Evolutionary conservation across 257 asterid species (phyloP), one percentile per base, ranked within the genome.

Genomic region (Solanum arcanum): DNA sequence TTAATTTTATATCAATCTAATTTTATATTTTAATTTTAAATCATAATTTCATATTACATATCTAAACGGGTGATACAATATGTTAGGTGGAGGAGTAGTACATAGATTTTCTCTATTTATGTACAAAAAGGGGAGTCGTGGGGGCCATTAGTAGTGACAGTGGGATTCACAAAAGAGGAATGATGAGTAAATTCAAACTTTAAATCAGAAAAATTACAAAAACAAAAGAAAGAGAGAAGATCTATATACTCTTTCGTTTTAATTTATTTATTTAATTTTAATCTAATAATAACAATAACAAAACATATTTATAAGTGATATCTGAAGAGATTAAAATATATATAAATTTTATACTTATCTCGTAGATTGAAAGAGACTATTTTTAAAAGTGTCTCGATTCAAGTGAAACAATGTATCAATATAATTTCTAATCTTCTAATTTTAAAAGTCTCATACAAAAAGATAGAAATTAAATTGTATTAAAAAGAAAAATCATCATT

Each of bases 111-210:
- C 76, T 31, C 42, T 73, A 35, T 35, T 72, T 33, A 20, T 33
- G 15, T 77, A 5, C 10, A 16, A 80, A 80, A 80, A 80, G 41
- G 37, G 1, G 5, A 10, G 68, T 16, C 13, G 7, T 80, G 41
- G 68, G 84, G 15, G 42, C 68, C 69, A 46, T 47, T 15, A 47
- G 12, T 59, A 37, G 78, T 41, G 88, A 83, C 72, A 35, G 33
- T 78, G 69, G 25, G 84, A 86, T 60, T 88, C 91, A 87, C 86
- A 87, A 72, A 84, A 73, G 81, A 81, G 87, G 86, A 89, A 89
- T 90, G 88, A 90, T 89, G 76, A 87, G 86, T 85, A 83, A 60
- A 84, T 75, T 60, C 33, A 59, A 86, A 85, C 80, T 59, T 81
- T 84, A 74, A 72, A 87, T 47, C 68, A 35, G 7, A 7, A 82